A percentile compares a stretch with the other conserved stretches of the same genome.
Conservation (phyloP, 352 stramenopile species). For the Elongisporangium prolatum region DNA sequence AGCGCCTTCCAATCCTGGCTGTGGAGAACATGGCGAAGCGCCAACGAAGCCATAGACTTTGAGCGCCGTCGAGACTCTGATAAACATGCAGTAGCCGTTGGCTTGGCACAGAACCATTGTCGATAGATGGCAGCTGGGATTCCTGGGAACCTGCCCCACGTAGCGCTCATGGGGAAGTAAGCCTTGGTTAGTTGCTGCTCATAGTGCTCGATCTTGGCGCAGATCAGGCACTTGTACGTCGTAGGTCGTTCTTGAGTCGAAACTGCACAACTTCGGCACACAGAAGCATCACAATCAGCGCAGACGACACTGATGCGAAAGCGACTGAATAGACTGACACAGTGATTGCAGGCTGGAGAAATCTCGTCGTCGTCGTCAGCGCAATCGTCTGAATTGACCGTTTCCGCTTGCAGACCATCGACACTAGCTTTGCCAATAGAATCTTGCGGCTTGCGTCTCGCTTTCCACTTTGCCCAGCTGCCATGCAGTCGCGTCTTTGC, state of each 20-base stretch:
- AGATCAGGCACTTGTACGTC: constrained; percentile 13
- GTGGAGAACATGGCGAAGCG: constrained; percentile 20
- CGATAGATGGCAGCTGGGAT: constrained; percentile 13
- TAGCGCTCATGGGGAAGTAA: constrained; percentile 15
- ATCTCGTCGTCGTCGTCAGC: neutral
- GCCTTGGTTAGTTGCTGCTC: constrained; percentile 12
- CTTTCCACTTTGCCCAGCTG: neutral
- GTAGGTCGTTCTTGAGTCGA: neutral
- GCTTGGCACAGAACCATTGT: constrained; percentile 15
- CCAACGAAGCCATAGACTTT: constrained; percentile 12
- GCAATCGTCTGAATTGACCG: neutral
- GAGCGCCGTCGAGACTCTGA: constrained; percentile 2
- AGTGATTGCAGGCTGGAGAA: constrained; percentile 3
- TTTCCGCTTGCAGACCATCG: neutral
- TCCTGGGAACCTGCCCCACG: constrained; percentile 13
- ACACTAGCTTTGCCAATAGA: neutral
- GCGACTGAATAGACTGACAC: constrained; percentile 1
- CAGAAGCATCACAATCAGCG: constrained; percentile 1
- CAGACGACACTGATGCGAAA: constrained; percentile 3
- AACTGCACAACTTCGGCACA: constrained; percentile 2
- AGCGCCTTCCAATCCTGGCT: constrained; percentile 14
- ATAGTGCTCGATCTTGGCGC: constrained; percentile 11
- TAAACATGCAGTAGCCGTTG: neutral
- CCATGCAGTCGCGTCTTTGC: neutral
- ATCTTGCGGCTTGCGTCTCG: neutral